Conservation (phyloP, 108 stramenopile species). For the Pelagomonas calceolata region DNA sequence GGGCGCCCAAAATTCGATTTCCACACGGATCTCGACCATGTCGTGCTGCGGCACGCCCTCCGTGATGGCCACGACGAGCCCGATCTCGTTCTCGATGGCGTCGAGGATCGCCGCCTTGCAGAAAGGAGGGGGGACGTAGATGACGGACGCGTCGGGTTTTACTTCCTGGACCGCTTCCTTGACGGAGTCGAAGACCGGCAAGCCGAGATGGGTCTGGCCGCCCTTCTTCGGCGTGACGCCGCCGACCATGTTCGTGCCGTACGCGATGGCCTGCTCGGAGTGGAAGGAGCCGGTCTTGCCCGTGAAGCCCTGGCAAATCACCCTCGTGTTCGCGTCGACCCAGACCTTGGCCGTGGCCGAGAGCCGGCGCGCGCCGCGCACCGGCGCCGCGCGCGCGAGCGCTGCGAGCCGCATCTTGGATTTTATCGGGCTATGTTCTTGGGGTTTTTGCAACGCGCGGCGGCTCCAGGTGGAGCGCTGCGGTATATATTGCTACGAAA, state of each 20-base stretch:
- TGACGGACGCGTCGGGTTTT: slow-evolving; percentile 92
- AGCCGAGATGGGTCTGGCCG: slow-evolving; percentile 75
- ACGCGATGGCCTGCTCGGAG: slow-evolving; percentile 74
- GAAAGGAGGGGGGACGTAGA: slow-evolving; percentile 95
- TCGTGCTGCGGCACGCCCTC: slow-evolving; percentile 99
- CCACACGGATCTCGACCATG: no score
- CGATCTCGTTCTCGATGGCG: slow-evolving; percentile 84
- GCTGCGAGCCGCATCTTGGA: no score
- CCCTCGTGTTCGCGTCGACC: slow-evolving; percentile 90
- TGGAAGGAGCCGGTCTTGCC: slow-evolving; percentile 69
- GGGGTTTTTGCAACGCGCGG: no score
- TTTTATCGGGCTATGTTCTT: no score
- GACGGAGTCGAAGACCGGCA: slow-evolving; percentile 92
- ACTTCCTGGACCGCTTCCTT: slow-evolving; percentile 64
- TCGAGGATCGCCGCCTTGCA: slow-evolving; percentile 86
- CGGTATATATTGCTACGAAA: no score
- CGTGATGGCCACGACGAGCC: slow-evolving; percentile 95
- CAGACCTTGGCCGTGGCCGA: slow-evolving; percentile 48
- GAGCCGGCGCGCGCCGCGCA: neutral
- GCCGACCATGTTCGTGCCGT: slow-evolving; percentile 96
- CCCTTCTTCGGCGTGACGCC: slow-evolving; percentile 95
- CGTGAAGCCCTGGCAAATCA: slow-evolving; percentile 98
- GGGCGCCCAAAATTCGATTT: no score
- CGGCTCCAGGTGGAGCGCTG: no score
- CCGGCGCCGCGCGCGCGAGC: no score